These are phyloP conservation scores for Populus hybrid DNA, from an alignment of 441 rosid genomes.

Conservation along the genomic window DNA sequence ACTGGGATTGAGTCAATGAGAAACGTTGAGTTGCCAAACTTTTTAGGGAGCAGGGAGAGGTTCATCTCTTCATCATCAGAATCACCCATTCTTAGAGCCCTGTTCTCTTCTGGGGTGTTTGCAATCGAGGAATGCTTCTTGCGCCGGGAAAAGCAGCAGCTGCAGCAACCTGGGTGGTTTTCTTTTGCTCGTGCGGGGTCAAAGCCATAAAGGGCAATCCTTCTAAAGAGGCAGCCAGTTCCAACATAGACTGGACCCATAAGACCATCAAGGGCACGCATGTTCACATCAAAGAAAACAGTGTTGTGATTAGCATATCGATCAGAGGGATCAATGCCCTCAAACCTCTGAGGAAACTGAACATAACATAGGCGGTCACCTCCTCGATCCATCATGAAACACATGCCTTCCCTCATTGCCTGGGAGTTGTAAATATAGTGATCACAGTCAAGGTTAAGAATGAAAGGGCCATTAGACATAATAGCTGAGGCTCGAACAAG, in stretches of 20 bases:
- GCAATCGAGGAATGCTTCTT: conserved; percentile 56
- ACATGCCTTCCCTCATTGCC: conserved; percentile 92
- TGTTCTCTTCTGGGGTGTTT: conserved; percentile 61
- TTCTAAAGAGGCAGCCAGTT: conserved; percentile 88
- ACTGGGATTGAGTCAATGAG: conserved; percentile 87
- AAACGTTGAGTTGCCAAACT: conserved; percentile 76
- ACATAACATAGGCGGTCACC: conserved; percentile 89
- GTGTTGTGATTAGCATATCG: conserved; percentile 92
- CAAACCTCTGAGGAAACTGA: conserved; percentile 92
- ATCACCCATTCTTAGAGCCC: conserved; percentile 90
- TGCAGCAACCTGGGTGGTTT: conserved; percentile 66
- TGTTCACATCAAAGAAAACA: conserved; percentile 89
- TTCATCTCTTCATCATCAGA: conserved; percentile 86
- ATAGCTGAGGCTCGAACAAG: conserved; percentile 91
- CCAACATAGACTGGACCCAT: conserved; percentile 95
- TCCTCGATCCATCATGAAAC: conserved; percentile 97
- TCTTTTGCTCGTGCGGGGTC: conserved; percentile 89
- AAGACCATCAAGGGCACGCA: conserved; percentile 94
- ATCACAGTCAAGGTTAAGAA: conserved; percentile 90
- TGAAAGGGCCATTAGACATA: conserved; percentile 93
- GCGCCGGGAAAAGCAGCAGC: conserved; percentile 62
- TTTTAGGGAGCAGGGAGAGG: conserved; percentile 71
- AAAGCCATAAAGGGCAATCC: conserved; percentile 83
- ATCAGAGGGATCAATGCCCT: conserved; percentile 95
- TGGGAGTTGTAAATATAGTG: conserved; percentile 88